These are phyloP conservation scores for Cercospora nicotianae DNA, from an alignment of 2,329 filamentous ascomycete species.

Conservation along the genomic window DNA sequence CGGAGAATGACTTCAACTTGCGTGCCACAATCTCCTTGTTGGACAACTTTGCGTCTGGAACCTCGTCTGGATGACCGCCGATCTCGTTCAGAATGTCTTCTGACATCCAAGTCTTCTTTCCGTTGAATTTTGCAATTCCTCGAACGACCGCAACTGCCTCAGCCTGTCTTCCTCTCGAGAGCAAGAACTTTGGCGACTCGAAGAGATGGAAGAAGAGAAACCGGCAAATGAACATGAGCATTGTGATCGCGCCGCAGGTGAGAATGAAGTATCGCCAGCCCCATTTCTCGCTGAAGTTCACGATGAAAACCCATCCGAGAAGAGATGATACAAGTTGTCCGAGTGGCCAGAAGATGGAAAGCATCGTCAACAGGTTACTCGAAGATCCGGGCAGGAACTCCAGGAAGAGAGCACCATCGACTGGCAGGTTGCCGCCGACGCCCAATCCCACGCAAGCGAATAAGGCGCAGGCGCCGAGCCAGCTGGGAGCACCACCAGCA, in stretches of 20 bases:
- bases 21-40: slow-evolving; percentile 55
- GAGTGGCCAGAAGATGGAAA: slow-evolving; percentile 86
- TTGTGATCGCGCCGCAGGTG: slow-evolving; percentile 69
- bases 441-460: slow-evolving; percentile 49
- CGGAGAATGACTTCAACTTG: slow-evolving; percentile 66
- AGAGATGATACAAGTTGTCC: slow-evolving; percentile 73
- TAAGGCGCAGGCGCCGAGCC: slow-evolving; percentile 51
- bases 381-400: slow-evolving; percentile 69
- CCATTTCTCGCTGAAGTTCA: slow-evolving; percentile 54
- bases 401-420: slow-evolving; percentile 78
- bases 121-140: slow-evolving; percentile 27
- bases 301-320: slow-evolving; percentile 31
- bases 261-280: slow-evolving; percentile 76
- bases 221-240: slow-evolving; percentile 74
- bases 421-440: slow-evolving; percentile 67
- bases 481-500: slow-evolving; percentile 65
- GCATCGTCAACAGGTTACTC: slow-evolving; percentile 74
- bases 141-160: slow-evolving; percentile 71
- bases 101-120: slow-evolving; percentile 71
- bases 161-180: slow-evolving; percentile 71
- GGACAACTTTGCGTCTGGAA: slow-evolving; percentile 44
- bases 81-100: slow-evolving; percentile 63
- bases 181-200: slow-evolving; percentile 81
- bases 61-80: slow-evolving; percentile 56
- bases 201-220: slow-evolving; percentile 80